Evolutionary conservation across 345 rosid genomes (phyloP).

Genomic region (Hibiscus trionum): DNA sequence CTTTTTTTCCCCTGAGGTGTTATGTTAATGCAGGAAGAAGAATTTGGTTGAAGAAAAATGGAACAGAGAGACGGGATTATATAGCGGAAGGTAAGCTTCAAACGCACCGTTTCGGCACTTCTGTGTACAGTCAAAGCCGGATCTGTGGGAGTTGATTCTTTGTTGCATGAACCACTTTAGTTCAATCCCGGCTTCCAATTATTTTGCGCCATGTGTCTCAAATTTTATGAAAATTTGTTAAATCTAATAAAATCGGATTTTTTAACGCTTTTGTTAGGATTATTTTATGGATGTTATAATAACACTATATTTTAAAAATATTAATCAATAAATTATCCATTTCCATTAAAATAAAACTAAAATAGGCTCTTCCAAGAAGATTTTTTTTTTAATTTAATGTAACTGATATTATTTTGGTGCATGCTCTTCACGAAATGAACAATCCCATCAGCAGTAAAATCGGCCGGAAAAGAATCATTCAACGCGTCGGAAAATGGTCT

Average conservation of each 20-base stretch:
- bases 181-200: background rate
- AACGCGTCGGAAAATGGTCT: too few relatives aligned
- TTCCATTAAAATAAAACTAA: background rate
- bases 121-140: conserved; percentile 6
- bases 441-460: too few relatives aligned
- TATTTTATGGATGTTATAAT: too few relatives aligned
- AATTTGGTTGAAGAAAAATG: conserved; percentile 4
- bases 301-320: background rate
- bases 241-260: background rate
- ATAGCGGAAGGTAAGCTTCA: conserved; percentile 14
- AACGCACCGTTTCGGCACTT: conserved; percentile 6
- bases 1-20: background rate
- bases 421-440: too few relatives aligned
- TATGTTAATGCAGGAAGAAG: background rate
- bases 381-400: too few relatives aligned
- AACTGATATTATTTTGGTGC: too few relatives aligned
- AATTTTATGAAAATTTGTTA: too few relatives aligned
- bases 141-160: background rate
- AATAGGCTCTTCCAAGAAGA: background rate
- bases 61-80: conserved; percentile 14
- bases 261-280: too few relatives aligned
- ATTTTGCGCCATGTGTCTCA: background rate
- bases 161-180: background rate
- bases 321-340: background rate
- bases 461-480: too few relatives aligned